Evolutionary conservation across 306 rosid genomes (phyloP).

Genomic region (Parietaria judaica): DNA sequence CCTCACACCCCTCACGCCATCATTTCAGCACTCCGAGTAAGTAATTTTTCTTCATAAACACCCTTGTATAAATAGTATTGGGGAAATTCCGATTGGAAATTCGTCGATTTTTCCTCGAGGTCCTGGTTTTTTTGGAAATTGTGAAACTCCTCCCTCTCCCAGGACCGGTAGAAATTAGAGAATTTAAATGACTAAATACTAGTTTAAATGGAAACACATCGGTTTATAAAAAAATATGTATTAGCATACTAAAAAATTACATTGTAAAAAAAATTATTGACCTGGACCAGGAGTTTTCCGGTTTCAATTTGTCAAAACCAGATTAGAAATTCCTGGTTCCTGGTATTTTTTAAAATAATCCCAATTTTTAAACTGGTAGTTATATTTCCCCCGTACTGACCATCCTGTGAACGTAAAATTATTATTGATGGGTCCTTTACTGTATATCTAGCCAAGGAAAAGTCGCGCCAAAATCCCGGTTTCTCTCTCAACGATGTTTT

Average conservation of each 20-base stretch:
- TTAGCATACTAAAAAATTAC: too few relatives aligned
- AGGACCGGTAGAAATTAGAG: too few relatives aligned
- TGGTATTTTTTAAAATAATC: too few relatives aligned
- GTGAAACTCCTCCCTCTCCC: too few relatives aligned
- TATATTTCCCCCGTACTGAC: background rate
- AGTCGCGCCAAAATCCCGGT: conserved; percentile 29
- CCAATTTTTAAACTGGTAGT: too few relatives aligned
- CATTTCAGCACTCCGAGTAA: conserved; percentile 43
- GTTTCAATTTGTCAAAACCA: background rate
- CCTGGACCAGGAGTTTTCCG: background rate
- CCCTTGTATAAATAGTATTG: background rate
- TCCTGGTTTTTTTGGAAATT: too few relatives aligned
- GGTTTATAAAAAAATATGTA: too few relatives aligned
- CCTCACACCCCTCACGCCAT: conserved; percentile 40
- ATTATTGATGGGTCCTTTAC: conserved; percentile 13
- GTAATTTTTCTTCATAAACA: conserved; percentile 7
- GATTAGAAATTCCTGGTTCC: background rate
- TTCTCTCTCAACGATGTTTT: conserved; percentile 26
- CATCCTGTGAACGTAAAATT: background rate
- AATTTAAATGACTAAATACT: too few relatives aligned
- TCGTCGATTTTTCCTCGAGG: too few relatives aligned
- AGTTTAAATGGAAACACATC: too few relatives aligned
- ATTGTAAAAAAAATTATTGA: too few relatives aligned
- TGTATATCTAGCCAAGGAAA: conserved; percentile 33
- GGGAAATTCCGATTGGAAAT: too few relatives aligned